Percentiles rank a stretch among this genome's conserved stretches.
These are phyloP conservation scores for Podaxis mareebaensis DNA, from an alignment of 768 basidiomycete species.

Conservation along the genomic window DNA sequence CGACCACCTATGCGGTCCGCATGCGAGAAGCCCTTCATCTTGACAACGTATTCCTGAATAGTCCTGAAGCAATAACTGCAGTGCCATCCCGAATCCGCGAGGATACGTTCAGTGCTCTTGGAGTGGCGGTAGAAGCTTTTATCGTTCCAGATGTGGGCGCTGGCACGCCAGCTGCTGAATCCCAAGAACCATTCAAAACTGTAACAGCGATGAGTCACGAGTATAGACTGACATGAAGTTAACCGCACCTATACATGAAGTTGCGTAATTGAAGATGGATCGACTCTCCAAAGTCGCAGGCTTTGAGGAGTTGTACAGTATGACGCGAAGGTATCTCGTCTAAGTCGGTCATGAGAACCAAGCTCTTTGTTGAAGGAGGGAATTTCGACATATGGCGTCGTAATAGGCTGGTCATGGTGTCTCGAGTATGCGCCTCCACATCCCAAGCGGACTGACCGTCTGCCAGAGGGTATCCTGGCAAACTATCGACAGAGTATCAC, in stretches of 20 bases:
- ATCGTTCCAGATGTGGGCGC: slow-evolving; percentile 48
- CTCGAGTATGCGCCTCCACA: slow-evolving; percentile 49
- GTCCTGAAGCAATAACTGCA: slow-evolving; percentile 68
- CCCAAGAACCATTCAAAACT: slow-evolving; percentile 63
- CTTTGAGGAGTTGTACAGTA: slow-evolving; percentile 50
- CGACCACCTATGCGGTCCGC: slow-evolving; percentile 57
- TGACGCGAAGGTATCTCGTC: slow-evolving; percentile 61
- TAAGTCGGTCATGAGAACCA: slow-evolving; percentile 62
- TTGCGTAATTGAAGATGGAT: slow-evolving; percentile 64
- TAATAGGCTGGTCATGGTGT: slow-evolving; percentile 49
- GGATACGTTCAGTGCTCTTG: slow-evolving; percentile 44
- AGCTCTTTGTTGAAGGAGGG: slow-evolving; percentile 31
- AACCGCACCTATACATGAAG: slow-evolving; percentile 52
- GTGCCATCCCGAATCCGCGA: slow-evolving; percentile 70
- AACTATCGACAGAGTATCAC: slow-evolving; percentile 25
- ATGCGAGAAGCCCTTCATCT: slow-evolving; percentile 65
- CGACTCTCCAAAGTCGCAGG: slow-evolving; percentile 51
- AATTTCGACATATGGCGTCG: slow-evolving; percentile 34
- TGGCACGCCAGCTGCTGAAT: slow-evolving; percentile 56
- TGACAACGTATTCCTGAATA: slow-evolving; percentile 55
- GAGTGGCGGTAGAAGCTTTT: slow-evolving; percentile 49
- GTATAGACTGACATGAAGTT: neutral
- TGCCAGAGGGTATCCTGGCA: slow-evolving; percentile 45
- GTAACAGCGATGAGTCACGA: neutral
- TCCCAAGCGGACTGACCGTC: slow-evolving; percentile 49